Percentiles rank a stretch among this genome's conserved stretches.
Evolutionary conservation across 2,329 filamentous ascomycete genomes (phyloP).

Genomic region (Clarireedia homoeocarpa): DNA sequence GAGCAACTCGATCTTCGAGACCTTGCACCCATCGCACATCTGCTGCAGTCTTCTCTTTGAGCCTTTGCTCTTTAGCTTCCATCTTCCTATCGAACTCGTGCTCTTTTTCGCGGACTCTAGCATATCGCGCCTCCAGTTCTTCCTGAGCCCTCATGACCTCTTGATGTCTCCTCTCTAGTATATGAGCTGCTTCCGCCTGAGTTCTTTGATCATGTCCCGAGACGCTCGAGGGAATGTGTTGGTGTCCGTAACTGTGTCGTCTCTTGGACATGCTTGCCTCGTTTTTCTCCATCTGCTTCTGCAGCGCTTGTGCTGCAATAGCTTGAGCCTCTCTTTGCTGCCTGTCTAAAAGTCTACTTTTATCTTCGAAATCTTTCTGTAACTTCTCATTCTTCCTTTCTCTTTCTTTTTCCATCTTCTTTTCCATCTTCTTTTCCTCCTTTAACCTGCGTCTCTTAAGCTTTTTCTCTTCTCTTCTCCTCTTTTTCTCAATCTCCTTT

Average conservation of each 20-base stretch:
- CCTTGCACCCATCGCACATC: not conserved
- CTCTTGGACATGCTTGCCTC: not conserved
- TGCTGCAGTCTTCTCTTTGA: not conserved
- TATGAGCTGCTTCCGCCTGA: no score
- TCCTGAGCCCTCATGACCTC: no score
- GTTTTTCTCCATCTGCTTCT: not conserved
- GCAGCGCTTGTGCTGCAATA: not conserved
- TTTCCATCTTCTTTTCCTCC: not conserved
- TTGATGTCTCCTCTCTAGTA: no score
- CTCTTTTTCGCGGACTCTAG: no score
- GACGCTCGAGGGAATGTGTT: not conserved
- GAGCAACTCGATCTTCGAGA: not conserved
- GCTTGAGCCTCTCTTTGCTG: not conserved
- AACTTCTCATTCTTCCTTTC: not conserved
- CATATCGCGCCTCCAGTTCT: no score
- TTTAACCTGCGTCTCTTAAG: not conserved
- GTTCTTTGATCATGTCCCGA: no score
- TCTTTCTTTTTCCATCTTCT: not conserved
- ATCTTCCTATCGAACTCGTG: no score
- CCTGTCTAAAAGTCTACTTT: not conserved
- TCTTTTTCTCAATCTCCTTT: not conserved
- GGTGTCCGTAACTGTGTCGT: not conserved
- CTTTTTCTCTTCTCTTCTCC: not conserved
- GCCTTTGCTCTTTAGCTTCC: no score
- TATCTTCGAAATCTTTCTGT: not conserved